Evolutionary conservation across 164 flowering plant species (phyloP).

Genomic region (Pachysandra terminalis): DNA sequence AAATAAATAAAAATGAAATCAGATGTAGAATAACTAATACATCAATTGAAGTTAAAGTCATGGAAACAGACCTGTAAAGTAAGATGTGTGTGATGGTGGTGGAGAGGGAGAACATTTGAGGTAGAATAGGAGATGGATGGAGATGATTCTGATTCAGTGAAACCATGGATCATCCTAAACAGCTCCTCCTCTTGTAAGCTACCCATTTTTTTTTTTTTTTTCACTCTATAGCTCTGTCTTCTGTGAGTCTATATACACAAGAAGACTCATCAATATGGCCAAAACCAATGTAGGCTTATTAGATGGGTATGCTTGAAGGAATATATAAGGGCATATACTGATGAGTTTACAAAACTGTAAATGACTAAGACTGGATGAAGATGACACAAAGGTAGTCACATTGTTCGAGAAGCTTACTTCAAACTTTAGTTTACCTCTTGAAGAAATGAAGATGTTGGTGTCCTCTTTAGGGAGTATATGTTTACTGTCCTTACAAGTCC

Average conservation of each 20-base stretch:
- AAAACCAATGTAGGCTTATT: too few relatives aligned
- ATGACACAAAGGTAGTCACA: too few relatives aligned
- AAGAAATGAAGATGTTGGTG: too few relatives aligned
- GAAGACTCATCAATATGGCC: neutral
- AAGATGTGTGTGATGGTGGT: slow-evolving; percentile 13
- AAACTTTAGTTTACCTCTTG: too few relatives aligned
- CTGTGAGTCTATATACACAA: neutral
- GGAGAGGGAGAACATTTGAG: slow-evolving; percentile 10
- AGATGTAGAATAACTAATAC: neutral
- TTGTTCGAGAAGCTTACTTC: too few relatives aligned
- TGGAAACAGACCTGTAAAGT: slow-evolving; percentile 30
- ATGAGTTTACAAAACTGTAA: too few relatives aligned
- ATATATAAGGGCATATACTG: too few relatives aligned
- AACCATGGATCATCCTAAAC: slow-evolving; percentile 54
- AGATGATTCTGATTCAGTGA: slow-evolving; percentile 46
- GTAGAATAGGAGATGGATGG: slow-evolving; percentile 15
- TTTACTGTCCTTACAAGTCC: too few relatives aligned
- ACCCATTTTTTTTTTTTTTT: slow-evolving; percentile 30
- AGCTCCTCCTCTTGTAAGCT: slow-evolving; percentile 52
- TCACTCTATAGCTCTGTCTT: neutral
- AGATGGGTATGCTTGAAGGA: too few relatives aligned
- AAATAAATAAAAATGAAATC: neutral
- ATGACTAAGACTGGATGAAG: too few relatives aligned
- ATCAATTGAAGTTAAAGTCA: neutral
- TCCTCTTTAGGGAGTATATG: too few relatives aligned